Evolutionary conservation across 495 filamentous ascomycete species (phyloP).

Genomic region (Zalerion maritima): DNA sequence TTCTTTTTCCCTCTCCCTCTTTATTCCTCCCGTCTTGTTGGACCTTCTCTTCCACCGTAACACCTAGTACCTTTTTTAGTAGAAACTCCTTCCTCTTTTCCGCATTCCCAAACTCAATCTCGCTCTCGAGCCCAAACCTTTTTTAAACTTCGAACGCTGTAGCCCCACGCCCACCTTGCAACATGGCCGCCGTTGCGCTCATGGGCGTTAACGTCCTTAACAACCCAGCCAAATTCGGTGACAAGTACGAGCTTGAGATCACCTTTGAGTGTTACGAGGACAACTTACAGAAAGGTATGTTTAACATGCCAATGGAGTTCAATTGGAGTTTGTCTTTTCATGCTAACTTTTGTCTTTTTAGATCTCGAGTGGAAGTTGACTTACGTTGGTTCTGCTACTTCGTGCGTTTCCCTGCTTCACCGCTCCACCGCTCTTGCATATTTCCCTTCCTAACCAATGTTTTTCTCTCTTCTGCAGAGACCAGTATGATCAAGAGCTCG

Average conservation of each 20-base stretch:
- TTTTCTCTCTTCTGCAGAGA: too few species aligned
- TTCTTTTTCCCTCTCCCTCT: too few species aligned
- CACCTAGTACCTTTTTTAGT: too few species aligned
- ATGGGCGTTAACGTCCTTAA: constrained; percentile 89
- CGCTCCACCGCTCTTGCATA: constrained; percentile 4
- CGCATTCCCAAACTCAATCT: too few species aligned
- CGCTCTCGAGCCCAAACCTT: too few species aligned
- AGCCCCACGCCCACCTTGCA: too few species aligned
- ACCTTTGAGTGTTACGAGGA: constrained; percentile 92
- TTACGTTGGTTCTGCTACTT: constrained; percentile 95
- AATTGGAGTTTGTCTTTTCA: background rate
- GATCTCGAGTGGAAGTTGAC: constrained; percentile 99
- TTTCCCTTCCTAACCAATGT: constrained; percentile 15
- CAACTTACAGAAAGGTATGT: constrained; percentile 72
- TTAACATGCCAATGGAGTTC: background rate
- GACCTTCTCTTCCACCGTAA: too few species aligned
- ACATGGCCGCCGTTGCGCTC: constrained; percentile 93
- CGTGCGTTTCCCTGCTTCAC: constrained; percentile 38
- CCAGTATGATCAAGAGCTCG: constrained; percentile 95
- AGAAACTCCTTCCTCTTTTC: too few species aligned
- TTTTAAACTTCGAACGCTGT: too few species aligned
- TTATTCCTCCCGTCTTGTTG: too few species aligned
- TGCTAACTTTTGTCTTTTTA: constrained; percentile 16
- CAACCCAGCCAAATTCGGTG: constrained; percentile 84
- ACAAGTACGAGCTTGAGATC: constrained; percentile 90